A percentile compares a stretch with the other conserved stretches of the same genome.
Conservation (phyloP, 1,139 yeast species). For the Zygoascus sp. region DNA sequence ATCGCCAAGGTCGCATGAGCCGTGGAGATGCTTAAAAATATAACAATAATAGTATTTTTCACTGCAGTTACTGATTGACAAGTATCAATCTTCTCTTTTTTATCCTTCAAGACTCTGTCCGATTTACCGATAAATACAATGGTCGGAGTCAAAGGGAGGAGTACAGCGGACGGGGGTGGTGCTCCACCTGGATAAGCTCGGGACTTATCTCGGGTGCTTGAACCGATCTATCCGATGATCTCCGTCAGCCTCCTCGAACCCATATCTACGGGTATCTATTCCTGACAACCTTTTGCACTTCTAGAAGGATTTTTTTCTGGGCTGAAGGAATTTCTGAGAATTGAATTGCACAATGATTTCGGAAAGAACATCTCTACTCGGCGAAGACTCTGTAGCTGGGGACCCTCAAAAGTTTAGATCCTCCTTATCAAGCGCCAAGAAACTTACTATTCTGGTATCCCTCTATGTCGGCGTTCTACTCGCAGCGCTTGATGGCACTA, state of each 20-base stretch:
- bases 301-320: background rate
- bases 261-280: background rate
- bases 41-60: too few species aligned
- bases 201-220: background rate
- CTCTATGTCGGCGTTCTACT: slow-evolving; percentile 10
- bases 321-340: background rate
- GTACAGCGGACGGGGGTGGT: background rate
- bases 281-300: background rate
- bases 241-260: background rate
- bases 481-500: slow-evolving; percentile 12
- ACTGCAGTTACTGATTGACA: too few species aligned
- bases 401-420: background rate
- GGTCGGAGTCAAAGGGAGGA: background rate
- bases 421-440: slow-evolving; percentile 1
- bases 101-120: too few species aligned
- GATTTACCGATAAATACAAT: too few species aligned
- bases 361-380: too few species aligned
- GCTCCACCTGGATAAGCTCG: background rate
- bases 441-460: slow-evolving; percentile 3
- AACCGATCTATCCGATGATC: background rate
- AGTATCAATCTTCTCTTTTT: too few species aligned
- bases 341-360: too few species aligned
- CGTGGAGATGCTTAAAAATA: too few species aligned
- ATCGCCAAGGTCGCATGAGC: too few species aligned
- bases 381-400: background rate